Evolutionary conservation across 495 filamentous ascomycete genomes (phyloP), one percentile per base, ranked within the genome.

Genomic region (Talaromyces nanjingensis): DNA sequence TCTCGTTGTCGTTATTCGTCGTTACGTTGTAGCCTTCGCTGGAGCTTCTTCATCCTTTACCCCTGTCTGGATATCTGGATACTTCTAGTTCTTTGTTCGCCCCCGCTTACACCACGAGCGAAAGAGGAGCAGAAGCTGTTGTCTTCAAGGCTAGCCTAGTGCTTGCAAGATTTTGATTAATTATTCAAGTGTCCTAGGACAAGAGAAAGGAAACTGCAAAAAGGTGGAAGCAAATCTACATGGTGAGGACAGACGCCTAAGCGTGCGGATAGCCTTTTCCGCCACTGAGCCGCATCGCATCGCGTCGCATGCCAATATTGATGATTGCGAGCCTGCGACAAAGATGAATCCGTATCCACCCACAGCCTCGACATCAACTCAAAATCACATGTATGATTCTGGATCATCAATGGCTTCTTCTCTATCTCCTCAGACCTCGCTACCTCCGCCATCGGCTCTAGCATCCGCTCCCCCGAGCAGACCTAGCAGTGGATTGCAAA

Each of bases 391-490:
- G 24, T 62, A 62, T 22, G 60, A 62, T 9, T 63, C 64, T 24
- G 49, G 49, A 22, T 63, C 59, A 42, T 72, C 75, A 37, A 74
- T 77, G 60, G 76, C 76, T 25, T 76, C 75, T 64, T 65, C 73
- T 11, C 62, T 66, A 42, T 67, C 70, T 47, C 71, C 74, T 33
- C 77, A 75, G 60, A 69, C 66, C 5, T 29, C 60, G 20, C 33
- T 62, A 25, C 66, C 72, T 33, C 68, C 70, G 22, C 66, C 77
- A n/a, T 69, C 69, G 42, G 63, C 70, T 47, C 63, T 78, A 52
- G 73, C 75, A 53, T 77, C 79, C 65, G 75, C 76, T 67, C 77
- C 76, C 65, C 77, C 79, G 37, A 77, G 74, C 69, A 74, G 77
- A 62, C 76, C 77, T 3, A 72, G 71, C 57, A 78, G 77, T 63